Evolutionary conservation across 108 stramenopile genomes (phyloP), one percentile per base, ranked within the genome.

Genomic region (Asterionellopsis glacialis): DNA sequence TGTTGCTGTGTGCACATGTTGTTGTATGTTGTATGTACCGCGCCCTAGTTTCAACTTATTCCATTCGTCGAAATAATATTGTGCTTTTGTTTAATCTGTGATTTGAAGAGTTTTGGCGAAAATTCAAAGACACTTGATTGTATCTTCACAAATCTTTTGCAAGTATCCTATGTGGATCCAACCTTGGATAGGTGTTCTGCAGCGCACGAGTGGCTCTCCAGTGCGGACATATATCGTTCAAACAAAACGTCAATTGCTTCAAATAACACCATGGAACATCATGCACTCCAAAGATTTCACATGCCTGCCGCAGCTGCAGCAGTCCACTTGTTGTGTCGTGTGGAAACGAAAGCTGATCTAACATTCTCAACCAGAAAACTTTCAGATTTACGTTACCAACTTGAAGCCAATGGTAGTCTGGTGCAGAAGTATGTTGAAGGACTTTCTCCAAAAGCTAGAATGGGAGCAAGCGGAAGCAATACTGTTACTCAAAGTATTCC

Each of bases 111-210:
- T 41, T 81, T 83, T 57, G 90, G 86, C 45, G 91, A 93, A 18
- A 65, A 79, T 52, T 72, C 79, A 18, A 82, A 80, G 40, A 72
- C 80, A 3, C 48, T 93, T 47, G 85, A 89, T 60, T 76, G 71
- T 23, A 48, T 93, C 26, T 93, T 85, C 54, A 55, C 77, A 70
- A 89, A 88, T 65, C 63, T 89, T 47, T 70, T 66, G 28, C 61
- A 71, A 10, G 82, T 89, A 1, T 83, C 79, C 27, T 88, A 85
- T 55, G 74, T 93, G 26, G 91, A 93, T 61, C 91, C 91, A 9
- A 83, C 85, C 0, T 64, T 93, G 4, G 85, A 88, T 69, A 76
- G 86, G 18, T 89, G 83, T 61, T 73, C 75, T 15, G 63, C 57
- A 25, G 86, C 84, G 11, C 77, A 76, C 51, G 85, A 89, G 62